Evolutionary conservation across 2,329 filamentous ascomycete genomes (phyloP).

Genomic region (Penicillium sp.): DNA sequence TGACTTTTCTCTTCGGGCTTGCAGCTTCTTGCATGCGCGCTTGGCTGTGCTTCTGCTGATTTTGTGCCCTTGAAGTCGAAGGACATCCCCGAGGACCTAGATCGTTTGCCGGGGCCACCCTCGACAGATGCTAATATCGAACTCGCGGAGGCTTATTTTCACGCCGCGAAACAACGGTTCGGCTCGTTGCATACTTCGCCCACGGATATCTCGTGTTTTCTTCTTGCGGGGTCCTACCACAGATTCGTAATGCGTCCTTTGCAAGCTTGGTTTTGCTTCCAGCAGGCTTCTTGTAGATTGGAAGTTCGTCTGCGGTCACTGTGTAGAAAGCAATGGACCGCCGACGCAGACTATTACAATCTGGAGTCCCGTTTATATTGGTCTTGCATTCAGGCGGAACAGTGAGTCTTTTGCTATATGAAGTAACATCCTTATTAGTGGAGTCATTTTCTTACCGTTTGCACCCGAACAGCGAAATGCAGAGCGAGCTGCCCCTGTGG

Average conservation of each 20-base stretch:
- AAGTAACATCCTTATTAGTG: background rate
- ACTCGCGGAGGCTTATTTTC: conserved; percentile 24
- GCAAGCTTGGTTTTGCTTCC: conserved; percentile 28
- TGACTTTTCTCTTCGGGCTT: background rate
- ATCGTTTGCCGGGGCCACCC: conserved; percentile 17
- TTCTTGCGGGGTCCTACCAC: conserved; percentile 26
- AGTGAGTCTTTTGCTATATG: conserved; percentile 12
- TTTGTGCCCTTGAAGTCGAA: conserved; percentile 15
- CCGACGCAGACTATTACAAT: conserved; percentile 25
- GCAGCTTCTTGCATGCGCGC: conserved; percentile 25
- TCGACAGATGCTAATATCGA: conserved; percentile 21
- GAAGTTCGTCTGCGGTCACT: conserved; percentile 26
- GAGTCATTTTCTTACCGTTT: background rate
- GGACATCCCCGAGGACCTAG: conserved; percentile 21
- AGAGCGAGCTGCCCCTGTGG: conserved; percentile 26
- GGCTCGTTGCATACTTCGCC: conserved; percentile 24
- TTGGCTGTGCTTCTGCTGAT: conserved; percentile 21
- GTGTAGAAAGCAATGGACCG: conserved; percentile 25
- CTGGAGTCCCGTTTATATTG: conserved; percentile 28
- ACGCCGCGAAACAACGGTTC: conserved; percentile 27
- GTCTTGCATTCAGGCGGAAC: conserved; percentile 29
- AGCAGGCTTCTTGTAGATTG: conserved; percentile 27
- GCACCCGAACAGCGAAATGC: conserved; percentile 20
- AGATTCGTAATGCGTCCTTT: conserved; percentile 24
- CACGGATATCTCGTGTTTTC: conserved; percentile 26